Base-by-base conservation (phyloP, 495 filamentous ascomycete species). In the Penicillium alfredii region DNA sequence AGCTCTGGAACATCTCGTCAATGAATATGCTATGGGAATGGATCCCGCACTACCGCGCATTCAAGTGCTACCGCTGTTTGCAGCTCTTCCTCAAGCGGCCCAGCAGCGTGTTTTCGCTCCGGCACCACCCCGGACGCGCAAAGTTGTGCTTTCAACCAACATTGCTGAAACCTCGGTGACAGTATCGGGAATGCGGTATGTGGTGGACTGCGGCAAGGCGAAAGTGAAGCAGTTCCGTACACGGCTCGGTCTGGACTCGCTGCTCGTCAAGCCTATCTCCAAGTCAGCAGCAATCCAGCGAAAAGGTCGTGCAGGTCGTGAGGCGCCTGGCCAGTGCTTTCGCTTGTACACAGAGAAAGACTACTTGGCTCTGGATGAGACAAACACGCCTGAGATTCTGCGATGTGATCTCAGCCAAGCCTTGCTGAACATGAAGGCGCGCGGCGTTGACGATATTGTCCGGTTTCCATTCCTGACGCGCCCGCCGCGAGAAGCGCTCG, bases 141-240 rank as follows among this genome's bases (percentile, higher is more conserved):
- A 97, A 49, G 63, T 99, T 6, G 86, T 99, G 8, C 71, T 99
- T 3, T 77, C 88, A 0, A 99, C 93, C 9, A 99, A 99, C 58
- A 96, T 99, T 45, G 93, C 93, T 14, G 93, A 99, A 52, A 97
- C 93, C 0, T 99, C 93, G 1, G 82, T 99, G 35, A 99, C 93
- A 0, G 88, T 99, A 0, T 80, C 90, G 6, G 93, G 93, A 2
- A 88, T 99, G 3, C 77, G 88, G 2, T 86, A 77, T 50, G 93
- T 99, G 18, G 70, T 99, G 18, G 93, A 99, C 55, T 84, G 85
- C 49, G 93, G 93, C 15, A 95, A 95, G 51, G 83, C 82, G 3
- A 99, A 97, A 55, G 77, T 89, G 33, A 96, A 94, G 57, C 84
- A 94, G 41, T 97, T 89, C 63, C 80, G 88, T 2, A 76, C 84